phyloP scores from a whole-genome alignment of 768 basidiomycete genomes.

The Auricularia auricula-judae region DNA sequence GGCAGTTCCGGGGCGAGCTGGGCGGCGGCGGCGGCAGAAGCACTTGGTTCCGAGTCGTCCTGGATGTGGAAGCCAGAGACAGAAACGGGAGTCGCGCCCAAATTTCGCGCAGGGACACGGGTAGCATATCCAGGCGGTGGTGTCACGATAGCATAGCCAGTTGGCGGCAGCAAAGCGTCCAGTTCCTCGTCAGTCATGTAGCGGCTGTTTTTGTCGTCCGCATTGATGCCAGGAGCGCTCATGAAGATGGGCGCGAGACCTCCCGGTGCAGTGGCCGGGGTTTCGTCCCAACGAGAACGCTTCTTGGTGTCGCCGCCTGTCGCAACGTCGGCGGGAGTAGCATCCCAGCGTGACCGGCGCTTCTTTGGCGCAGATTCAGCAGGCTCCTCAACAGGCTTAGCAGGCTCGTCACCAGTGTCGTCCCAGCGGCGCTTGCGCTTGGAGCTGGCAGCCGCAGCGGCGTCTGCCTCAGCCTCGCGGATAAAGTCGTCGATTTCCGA shows the following conservation, averaged over 20 bases:
- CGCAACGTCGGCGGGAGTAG: constrained; percentile 63
- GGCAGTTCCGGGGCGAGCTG: constrained; percentile 89
- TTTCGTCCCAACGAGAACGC: constrained; percentile 95
- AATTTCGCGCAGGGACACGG: constrained; percentile 43
- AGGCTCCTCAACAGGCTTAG: constrained; percentile 64
- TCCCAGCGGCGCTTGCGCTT: constrained; percentile 83
- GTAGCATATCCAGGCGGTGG: constrained; percentile 92
- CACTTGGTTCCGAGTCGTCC: constrained; percentile 77
- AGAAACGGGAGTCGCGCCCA: constrained; percentile 36
- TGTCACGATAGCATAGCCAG: constrained; percentile 85
- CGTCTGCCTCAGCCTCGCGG: constrained; percentile 30
- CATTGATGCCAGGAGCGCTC: constrained; percentile 66
- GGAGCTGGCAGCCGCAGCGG: constrained; percentile 32
- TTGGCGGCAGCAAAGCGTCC: constrained; percentile 73
- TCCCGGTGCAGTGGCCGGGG: constrained; percentile 53
- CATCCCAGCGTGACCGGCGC: constrained; percentile 93
- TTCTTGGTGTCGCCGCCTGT: constrained; percentile 45
- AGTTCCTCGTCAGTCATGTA: constrained; percentile 94
- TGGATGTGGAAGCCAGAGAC: constrained; percentile 90
- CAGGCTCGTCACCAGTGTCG: constrained; percentile 30
- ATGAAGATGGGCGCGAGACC: constrained; percentile 70
- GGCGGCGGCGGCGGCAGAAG: constrained; percentile 78
- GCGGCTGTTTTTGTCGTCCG: constrained; percentile 94
- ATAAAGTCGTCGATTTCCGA: constrained; percentile 65
- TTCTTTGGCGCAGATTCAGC: constrained; percentile 78